These are phyloP conservation scores for Boletus pseudopeckii DNA, from an alignment of 768 basidiomycete species.

Conservation along the genomic window DNA sequence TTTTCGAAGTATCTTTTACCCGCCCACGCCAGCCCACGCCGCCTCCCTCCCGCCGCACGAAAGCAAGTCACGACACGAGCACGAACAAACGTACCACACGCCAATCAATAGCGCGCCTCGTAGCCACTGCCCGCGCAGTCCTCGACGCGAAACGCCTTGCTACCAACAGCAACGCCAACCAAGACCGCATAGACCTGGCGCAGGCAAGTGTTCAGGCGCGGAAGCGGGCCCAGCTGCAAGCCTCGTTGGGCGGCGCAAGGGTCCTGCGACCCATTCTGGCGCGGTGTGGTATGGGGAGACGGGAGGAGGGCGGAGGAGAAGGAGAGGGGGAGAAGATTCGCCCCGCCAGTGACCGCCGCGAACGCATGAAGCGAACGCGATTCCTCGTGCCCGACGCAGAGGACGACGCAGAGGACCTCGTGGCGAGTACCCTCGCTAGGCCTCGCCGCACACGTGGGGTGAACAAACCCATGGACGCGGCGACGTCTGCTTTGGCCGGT, in stretches of 20 bases:
- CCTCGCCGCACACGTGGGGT: neutral
- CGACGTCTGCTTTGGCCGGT: neutral
- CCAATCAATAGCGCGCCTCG: too few relatives aligned
- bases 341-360: neutral
- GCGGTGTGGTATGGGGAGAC: neutral
- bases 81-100: neutral
- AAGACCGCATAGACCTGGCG: neutral
- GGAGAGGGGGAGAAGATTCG: neutral
- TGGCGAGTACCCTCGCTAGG: neutral
- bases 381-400: conserved; percentile 10
- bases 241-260: neutral
- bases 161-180: too few relatives aligned
- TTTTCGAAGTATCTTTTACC: neutral
- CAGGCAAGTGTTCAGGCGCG: conserved; percentile 2
- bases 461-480: neutral
- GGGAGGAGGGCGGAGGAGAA: neutral
- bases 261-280: neutral
- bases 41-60: neutral
- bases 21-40: conserved; percentile 9
- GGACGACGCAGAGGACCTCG: neutral
- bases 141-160: neutral
- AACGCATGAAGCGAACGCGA: conserved; percentile 9
- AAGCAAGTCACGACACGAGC: neutral
- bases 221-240: neutral
- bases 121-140: neutral